Evolutionary conservation across 768 basidiomycete genomes (phyloP), one percentile per base, ranked within the genome.

Genomic region (Lactarius indigo): DNA sequence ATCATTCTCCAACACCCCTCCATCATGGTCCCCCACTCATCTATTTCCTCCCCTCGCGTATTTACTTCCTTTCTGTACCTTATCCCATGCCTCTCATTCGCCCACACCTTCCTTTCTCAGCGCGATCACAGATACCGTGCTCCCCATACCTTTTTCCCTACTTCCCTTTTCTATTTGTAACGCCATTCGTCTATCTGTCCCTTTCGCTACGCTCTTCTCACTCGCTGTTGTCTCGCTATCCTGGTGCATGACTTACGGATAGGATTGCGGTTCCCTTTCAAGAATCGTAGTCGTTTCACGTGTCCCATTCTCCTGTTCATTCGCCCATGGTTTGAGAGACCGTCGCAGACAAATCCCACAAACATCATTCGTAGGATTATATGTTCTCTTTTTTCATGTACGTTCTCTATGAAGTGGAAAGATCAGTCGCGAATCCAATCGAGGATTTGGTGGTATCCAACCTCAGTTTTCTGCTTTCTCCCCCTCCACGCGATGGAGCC

Each of bases 161-260:
- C 30, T 13, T 9, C n/a, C 5, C 28, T 59, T 55, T 65, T 66
- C 55, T 62, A 66, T 66, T 66, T 56, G 65, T 66, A 66, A 52
- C 39, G 35, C 61, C 58, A 63, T 66, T 66, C 61, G 44, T 3
- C 52, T 66, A 63, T 62, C 60, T 66, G 58, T 62, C 2, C 41
- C 17, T 20, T 44, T 47, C 3, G n/a, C 3, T 28, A 5, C 59
- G n/a, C 5, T 1, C 18, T 15, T 41, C 20, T 28, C 30, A 20
- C 30, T 42, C n/a, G 42, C 31, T 31, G 26, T 18, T 31, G 20
- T 37, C 26, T 41, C 37, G 23, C 17, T 17, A 54, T 33, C 52
- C 10, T n/a, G 20, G 39, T 31, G 57, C 47, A 61, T 61, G 61
- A 42, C 61, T 57, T 61, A 61, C 64, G 55, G n/a, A 44, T 44